phyloP scores from a whole-genome alignment of 441 rosid species.

The Pelargonium myrrhifolium region DNA sequence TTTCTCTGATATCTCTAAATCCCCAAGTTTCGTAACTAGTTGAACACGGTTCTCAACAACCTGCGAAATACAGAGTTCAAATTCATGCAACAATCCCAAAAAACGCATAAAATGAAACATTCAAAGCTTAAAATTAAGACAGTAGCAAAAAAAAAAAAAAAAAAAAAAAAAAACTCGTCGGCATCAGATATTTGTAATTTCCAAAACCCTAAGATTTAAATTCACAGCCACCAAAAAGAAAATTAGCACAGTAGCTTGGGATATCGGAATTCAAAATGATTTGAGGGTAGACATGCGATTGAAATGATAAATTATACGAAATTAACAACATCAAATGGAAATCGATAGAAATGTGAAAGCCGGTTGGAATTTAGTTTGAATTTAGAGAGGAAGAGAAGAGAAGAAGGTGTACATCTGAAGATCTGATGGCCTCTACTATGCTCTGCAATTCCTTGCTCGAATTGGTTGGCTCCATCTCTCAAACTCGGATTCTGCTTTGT shows the following conservation, averaged over 20 bases:
- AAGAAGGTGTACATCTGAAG: conserved; percentile 51
- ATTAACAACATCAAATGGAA: neutral
- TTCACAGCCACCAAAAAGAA: conserved; percentile 1
- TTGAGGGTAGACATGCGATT: neutral
- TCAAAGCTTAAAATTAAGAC: neutral
- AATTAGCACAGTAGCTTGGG: neutral
- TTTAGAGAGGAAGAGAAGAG: neutral
- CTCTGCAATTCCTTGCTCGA: conserved; percentile 29
- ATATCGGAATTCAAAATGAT: neutral
- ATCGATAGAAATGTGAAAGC: neutral
- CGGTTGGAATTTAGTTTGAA: neutral
- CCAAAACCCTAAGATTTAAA: neutral
- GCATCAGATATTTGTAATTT: neutral
- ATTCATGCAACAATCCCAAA: neutral
- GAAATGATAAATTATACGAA: neutral
- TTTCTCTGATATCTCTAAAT: conserved; percentile 33
- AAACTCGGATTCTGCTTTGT: too few relatives aligned
- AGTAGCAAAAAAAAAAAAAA: neutral
- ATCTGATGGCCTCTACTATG: conserved; percentile 38
- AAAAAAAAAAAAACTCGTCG: neutral
- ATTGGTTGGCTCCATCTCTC: conserved; percentile 29
- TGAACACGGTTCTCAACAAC: conserved; percentile 53
- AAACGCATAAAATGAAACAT: neutral
- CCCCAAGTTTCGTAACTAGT: conserved; percentile 35
- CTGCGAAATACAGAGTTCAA: conserved; percentile 27